Percentiles rank a stretch among this genome's conserved stretches.
Evolutionary conservation across 768 basidiomycete species (phyloP).

Genomic region (Lepiota brunneoincarnata): DNA sequence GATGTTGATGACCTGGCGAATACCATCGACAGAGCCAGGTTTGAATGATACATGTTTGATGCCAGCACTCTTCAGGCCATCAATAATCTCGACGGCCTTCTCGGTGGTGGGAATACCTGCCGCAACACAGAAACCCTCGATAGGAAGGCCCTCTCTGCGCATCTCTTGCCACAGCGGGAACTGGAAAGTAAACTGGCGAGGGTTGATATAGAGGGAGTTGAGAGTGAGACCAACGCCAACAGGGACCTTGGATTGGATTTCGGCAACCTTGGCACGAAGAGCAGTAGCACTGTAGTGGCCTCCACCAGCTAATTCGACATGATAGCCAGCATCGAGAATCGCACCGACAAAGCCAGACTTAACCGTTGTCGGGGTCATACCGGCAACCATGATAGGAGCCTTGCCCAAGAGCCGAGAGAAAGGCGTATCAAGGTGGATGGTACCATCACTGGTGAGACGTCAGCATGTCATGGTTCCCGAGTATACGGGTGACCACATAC

Average conservation of each 20-base stretch:
- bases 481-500: conserved; percentile 40
- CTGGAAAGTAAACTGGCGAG: conserved; percentile 95
- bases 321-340: conserved; percentile 89
- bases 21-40: conserved; percentile 96
- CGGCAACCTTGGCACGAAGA: conserved; percentile 86
- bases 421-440: conserved; percentile 89
- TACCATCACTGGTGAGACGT: conserved; percentile 69
- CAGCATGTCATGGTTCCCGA: conserved; percentile 9
- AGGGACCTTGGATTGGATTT: conserved; percentile 84
- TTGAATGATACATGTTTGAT: conserved; percentile 98
- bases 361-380: conserved; percentile 98
- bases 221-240: conserved; percentile 90
- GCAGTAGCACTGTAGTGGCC: conserved; percentile 94
- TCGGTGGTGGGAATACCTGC: conserved; percentile 96
- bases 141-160: conserved; percentile 89
- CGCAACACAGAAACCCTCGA: conserved; percentile 99
- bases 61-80: conserved; percentile 73
- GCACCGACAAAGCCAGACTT: conserved; percentile 94
- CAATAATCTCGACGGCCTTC: conserved; percentile 96
- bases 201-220: conserved; percentile 97
- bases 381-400: conserved; percentile 98
- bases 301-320: conserved; percentile 96
- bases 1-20: conserved; percentile 95
- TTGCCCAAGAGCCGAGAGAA: conserved; percentile 96
- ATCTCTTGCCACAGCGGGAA: conserved; percentile 98